phyloP scores from a whole-genome alignment of 805 yeast genomes.

The Metschnikowia gruessii region DNA sequence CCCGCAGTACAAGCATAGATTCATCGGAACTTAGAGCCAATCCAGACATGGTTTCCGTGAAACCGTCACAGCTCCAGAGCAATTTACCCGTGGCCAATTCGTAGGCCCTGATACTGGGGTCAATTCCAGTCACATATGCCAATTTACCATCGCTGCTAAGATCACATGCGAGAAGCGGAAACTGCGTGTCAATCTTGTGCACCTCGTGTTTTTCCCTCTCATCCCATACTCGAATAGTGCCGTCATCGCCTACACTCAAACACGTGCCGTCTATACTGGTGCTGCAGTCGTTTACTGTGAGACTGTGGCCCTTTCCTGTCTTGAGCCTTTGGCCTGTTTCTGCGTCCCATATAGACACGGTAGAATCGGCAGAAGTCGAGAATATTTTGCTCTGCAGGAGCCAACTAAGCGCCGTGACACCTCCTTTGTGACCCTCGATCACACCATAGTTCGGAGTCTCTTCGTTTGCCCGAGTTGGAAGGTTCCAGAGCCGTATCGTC shows the following conservation, averaged over 20 bases:
- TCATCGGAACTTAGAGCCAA: constrained; percentile 47
- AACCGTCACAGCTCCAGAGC: constrained; percentile 44
- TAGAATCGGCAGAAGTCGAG: constrained; percentile 59
- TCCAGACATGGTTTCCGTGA: constrained; percentile 55
- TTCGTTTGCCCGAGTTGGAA: constrained; percentile 28
- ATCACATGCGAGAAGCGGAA: constrained; percentile 54
- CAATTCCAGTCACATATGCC: constrained; percentile 64
- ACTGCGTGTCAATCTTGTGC: constrained; percentile 42
- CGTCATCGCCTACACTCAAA: constrained; percentile 64
- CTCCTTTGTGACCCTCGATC: constrained; percentile 57
- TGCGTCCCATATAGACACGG: constrained; percentile 62
- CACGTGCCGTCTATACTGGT: constrained; percentile 30
- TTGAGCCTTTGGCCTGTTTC: constrained; percentile 53
- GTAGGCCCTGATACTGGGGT: constrained; percentile 57
- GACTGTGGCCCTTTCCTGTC: constrained; percentile 51
- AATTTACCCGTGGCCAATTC: constrained; percentile 50
- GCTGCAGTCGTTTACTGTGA: constrained; percentile 55
- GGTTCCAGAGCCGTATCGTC: constrained; percentile 46
- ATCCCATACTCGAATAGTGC: constrained; percentile 63
- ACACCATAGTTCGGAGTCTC: constrained; percentile 42
- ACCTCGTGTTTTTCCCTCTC: constrained; percentile 48
- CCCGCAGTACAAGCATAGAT: constrained; percentile 47
- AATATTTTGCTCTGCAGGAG: constrained; percentile 37
- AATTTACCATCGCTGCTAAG: constrained; percentile 37
- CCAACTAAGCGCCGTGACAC: constrained; percentile 63